Evolutionary conservation across 1,284 basidiomycete genomes (phyloP).

Genomic region (Cutaneotrichosporon mucoides): DNA sequence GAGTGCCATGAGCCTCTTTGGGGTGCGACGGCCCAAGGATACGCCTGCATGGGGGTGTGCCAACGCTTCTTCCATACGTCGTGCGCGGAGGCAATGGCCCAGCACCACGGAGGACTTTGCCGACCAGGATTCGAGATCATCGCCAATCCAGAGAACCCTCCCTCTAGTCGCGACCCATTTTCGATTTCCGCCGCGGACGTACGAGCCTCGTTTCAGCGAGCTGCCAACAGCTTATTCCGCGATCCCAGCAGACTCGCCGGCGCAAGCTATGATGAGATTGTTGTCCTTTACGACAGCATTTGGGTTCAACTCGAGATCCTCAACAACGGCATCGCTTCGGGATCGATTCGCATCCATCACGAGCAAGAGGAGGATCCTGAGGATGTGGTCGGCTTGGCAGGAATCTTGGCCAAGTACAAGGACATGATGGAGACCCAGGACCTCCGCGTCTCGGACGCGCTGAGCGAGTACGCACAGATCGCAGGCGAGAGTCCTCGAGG

Average conservation of each 20-base stretch:
- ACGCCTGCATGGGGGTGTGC: conserved; percentile 60
- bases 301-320: conserved; percentile 66
- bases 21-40: conserved; percentile 62
- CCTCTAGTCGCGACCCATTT: conserved; percentile 51
- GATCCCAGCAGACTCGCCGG: conserved; percentile 50
- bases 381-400: conserved; percentile 59
- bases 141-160: conserved; percentile 21
- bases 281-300: conserved; percentile 57
- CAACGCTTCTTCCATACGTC: conserved; percentile 59
- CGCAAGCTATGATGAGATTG: conserved; percentile 63
- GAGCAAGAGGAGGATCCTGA: conserved; percentile 34
- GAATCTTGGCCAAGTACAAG: conserved; percentile 56
- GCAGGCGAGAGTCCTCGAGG: conserved; percentile 12
- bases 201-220: conserved; percentile 56
- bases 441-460: conserved; percentile 23
- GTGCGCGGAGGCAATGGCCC: conserved; percentile 50
- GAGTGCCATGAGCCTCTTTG: conserved; percentile 66
- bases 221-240: conserved; percentile 46
- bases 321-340: conserved; percentile 60
- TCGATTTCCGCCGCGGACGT: conserved; percentile 55
- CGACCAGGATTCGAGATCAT: conserved; percentile 40
- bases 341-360: conserved; percentile 55
- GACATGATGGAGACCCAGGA: conserved; percentile 47
- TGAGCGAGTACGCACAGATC: conserved; percentile 25
- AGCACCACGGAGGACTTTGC: conserved; percentile 52